Evolutionary conservation across 352 stramenopile genomes (phyloP), one percentile per base, ranked within the genome.

Genomic region (Pythium scleroteichum): DNA sequence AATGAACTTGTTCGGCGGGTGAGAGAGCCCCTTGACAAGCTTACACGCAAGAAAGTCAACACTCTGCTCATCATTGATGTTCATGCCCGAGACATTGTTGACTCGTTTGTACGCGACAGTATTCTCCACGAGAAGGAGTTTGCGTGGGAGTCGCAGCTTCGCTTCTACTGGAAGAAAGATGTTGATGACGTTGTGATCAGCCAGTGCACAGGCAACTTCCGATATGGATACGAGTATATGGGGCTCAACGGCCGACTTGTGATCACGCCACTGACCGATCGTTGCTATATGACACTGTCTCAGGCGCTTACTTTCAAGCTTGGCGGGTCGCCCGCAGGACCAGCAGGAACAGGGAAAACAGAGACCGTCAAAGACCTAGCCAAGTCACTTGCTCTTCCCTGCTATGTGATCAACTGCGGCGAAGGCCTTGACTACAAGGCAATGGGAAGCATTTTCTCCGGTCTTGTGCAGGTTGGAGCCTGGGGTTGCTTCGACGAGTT

Each of bases 191-290:
- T 94, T 16, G 82, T 94, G 4, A 96, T 96, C 49, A 88, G 79
- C 19, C 92, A 98, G 68, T 98, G 91, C 62, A 98, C 91, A 0
- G 92, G 90, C 12, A 87, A 76, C 16, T 97, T 97, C 55, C 85
- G 88, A 38, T 98, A 97, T 52, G 92, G 92, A 33, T 98, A 97
- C 73, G 92, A 98, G 82, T 98, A 97, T 72, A 96, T 97, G 88
- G 91, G 91, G 0, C 69, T 97, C 3, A 97, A 97, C 41, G 90
- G 91, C 0, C 79, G 92, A 6, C 75, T 98, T 2, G 92, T 98
- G 35, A 97, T 98, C 74, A 98, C 92, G 14, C 90, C 92, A 17
- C 72, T 98, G 2, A 98, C 92, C 1, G 92, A 98, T 76, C 85
- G 90, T 13, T 98, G 92, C 71, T 97, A 97, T 68, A 97, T 97